A percentile compares a stretch with the other conserved stretches of the same genome.
phyloP scores from a whole-genome alignment of 2,329 filamentous ascomycete genomes.

The Lojkania enalia region DNA sequence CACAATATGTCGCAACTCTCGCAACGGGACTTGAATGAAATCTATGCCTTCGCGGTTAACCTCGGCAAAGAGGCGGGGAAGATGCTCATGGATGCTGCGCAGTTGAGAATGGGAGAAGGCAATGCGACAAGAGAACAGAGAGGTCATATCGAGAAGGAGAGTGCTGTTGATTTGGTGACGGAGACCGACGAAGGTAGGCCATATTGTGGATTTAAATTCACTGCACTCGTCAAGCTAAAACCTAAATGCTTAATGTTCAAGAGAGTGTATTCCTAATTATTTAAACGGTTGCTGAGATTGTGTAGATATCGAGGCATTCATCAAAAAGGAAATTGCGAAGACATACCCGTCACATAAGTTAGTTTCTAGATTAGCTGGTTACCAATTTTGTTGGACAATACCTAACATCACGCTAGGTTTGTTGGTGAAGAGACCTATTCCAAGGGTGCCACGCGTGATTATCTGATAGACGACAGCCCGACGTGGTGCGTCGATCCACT shows the following conservation, averaged over 20 bases:
- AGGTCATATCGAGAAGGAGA: conserved; percentile 69
- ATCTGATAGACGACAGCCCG: conserved; percentile 65
- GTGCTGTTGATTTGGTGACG: conserved; percentile 75
- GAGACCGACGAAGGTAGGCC: conserved; percentile 72
- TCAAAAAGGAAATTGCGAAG: conserved; percentile 60
- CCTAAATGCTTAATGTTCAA: too few species aligned
- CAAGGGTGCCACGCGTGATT: conserved; percentile 66
- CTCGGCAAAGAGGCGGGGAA: conserved; percentile 71
- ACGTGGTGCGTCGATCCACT: conserved; percentile 80
- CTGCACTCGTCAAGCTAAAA: too few species aligned
- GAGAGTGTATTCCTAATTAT: too few species aligned
- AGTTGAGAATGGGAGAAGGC: conserved; percentile 54
- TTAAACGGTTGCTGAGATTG: conserved; percentile 13
- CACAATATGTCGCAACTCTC: conserved; percentile 30
- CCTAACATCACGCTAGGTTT: conserved; percentile 57
- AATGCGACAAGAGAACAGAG: conserved; percentile 26
- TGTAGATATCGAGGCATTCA: conserved; percentile 73
- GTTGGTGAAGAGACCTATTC: conserved; percentile 78
- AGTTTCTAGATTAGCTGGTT: too few species aligned
- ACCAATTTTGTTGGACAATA: too few species aligned
- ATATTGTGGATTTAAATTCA: too few species aligned
- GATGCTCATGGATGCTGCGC: conserved; percentile 67
- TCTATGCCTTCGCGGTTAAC: conserved; percentile 72
- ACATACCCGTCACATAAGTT: conserved; percentile 70
- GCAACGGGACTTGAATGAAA: conserved; percentile 60